Conservation (phyloP, 345 rosid genomes). For the Dipteronia sinensis region DNA sequence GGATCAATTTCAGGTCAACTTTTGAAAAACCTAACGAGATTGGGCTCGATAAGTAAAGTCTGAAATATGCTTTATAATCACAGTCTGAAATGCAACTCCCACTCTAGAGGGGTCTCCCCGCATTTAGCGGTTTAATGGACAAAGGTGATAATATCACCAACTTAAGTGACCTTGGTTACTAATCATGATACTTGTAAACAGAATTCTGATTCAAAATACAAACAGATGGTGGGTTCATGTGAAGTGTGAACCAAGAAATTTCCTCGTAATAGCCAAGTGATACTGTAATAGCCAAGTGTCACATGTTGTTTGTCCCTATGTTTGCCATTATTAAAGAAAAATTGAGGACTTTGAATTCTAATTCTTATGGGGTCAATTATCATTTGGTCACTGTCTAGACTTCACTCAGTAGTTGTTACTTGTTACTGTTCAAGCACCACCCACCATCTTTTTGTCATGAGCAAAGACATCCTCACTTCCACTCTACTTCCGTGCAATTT, state of each 20-base stretch:
- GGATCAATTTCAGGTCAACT: too few relatives aligned
- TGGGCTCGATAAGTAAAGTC: too few relatives aligned
- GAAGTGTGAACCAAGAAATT: not conserved
- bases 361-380: not conserved
- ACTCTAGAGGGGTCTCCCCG: too few relatives aligned
- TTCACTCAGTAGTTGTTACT: not conserved
- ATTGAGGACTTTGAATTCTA: not conserved
- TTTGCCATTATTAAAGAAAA: not conserved
- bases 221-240: not conserved
- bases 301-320: not conserved
- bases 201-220: not conserved
- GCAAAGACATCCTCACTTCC: not conserved
- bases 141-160: too few relatives aligned
- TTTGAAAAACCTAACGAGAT: too few relatives aligned
- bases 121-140: too few relatives aligned
- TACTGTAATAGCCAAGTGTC: not conserved
- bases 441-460: not conserved
- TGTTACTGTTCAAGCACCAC: not conserved
- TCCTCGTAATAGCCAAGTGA: not conserved
- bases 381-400: not conserved
- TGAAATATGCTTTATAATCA: too few relatives aligned
- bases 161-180: too few relatives aligned
- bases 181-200: too few relatives aligned
- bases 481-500: slow-evolving; percentile 11
- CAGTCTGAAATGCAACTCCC: too few relatives aligned